Evolutionary conservation across 306 rosid genomes (phyloP), one percentile per base, ranked within the genome.

Genomic region (Fragaria iinumae): DNA sequence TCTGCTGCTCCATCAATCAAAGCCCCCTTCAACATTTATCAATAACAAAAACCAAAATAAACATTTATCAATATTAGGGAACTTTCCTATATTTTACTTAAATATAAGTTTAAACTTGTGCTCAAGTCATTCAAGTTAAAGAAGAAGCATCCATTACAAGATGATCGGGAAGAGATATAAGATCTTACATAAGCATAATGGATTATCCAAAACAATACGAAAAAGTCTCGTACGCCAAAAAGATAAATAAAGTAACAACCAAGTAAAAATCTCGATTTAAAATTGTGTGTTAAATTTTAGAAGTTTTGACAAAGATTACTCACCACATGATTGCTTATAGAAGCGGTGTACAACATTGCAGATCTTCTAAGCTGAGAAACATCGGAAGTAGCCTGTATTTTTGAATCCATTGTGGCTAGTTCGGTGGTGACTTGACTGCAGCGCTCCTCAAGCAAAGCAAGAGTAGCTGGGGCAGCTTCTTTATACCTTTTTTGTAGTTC

Each of bases 1-100:
- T 95, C 97, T 47, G 97, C 96, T 80, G 98, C 97, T 76, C 98
- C 98, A 72, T 95, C 98, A 77, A 95, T 90, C 86, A 95, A 85
- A 34, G 89, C 90, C 68, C 92, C 91, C 98, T 95, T 64, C 55
- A 79, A 36, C 80, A 81, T 66, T 72, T 17, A 59, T 67, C 70
- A 32, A 66, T 34, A 4, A 66, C 39, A 36, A 21, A 9, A 66
- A 18, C 32, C 45, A 66, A 66, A 38, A 18, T 38, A 66, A 66
- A 66, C 45, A 36, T 36, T 14, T 36, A 65, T 62, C 67, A 59
- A 79, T 7, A 76, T 77, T n/a, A 72, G 6, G 39, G 4, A 49
- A 36, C 55, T 60, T 43, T 44, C 13, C 48, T 44, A 2, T 44
- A 44, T 44, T 43, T 1, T 44, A 44, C 48, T 44, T 44, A 43